phyloP scores from a whole-genome alignment of 805 yeast species.

The Yarrowia phangngaensis region DNA sequence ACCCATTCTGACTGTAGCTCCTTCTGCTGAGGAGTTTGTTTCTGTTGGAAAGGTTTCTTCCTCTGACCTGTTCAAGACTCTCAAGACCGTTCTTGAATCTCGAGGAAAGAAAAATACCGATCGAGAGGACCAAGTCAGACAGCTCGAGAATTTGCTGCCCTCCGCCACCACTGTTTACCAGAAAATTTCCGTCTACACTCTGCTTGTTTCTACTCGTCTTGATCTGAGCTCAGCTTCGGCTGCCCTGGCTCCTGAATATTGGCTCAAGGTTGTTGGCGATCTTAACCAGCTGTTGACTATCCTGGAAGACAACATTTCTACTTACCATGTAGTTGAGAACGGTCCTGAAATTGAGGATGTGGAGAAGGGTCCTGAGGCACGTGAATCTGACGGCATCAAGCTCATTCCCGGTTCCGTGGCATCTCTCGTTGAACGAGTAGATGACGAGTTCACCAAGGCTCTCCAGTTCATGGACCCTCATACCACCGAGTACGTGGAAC shows the following conservation, averaged over 20 bases:
- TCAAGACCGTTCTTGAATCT: constrained; percentile 73
- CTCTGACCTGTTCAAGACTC: constrained; percentile 61
- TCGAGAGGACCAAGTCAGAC: constrained; percentile 66
- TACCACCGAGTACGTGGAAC: constrained; percentile 84
- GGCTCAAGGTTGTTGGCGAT: constrained; percentile 69
- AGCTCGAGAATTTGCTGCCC: constrained; percentile 57
- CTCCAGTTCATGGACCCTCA: constrained; percentile 90
- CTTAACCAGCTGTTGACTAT: constrained; percentile 59
- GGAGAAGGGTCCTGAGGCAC: constrained; percentile 58
- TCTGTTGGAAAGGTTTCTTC: constrained; percentile 42
- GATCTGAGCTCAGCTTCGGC: constrained; percentile 67
- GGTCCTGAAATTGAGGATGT: constrained; percentile 77
- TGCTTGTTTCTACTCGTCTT: constrained; percentile 82
- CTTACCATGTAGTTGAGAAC: constrained; percentile 69
- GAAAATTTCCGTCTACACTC: constrained; percentile 67
- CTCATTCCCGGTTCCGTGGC: constrained; percentile 79
- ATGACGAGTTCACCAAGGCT: constrained; percentile 87
- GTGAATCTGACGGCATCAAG: constrained; percentile 63
- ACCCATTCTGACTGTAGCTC: constrained; percentile 37
- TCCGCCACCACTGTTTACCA: constrained; percentile 64
- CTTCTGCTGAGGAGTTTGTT: constrained; percentile 39
- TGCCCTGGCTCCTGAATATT: constrained; percentile 72
- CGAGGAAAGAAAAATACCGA: constrained; percentile 96
- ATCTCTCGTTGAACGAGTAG: constrained; percentile 86
- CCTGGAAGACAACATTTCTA: constrained; percentile 56